Percentiles rank a stretch among this genome's conserved stretches.
phyloP scores from a whole-genome alignment of 257 asterid species.

The Nicotiana obtusifolia region DNA sequence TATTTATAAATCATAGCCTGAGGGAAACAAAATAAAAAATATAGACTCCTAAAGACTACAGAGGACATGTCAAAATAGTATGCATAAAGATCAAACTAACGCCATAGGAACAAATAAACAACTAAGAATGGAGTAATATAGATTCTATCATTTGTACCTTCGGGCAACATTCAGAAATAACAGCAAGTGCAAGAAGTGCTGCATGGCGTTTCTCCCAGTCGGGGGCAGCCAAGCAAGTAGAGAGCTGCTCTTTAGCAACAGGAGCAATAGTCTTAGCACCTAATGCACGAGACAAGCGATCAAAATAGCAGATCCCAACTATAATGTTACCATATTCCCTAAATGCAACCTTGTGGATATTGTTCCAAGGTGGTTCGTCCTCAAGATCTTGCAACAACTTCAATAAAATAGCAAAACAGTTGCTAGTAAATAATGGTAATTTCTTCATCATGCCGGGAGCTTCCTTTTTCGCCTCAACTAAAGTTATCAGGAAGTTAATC shows the following conservation, averaged over 20 bases:
- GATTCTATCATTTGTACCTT: constrained; percentile 40
- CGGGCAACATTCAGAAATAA: constrained; percentile 90
- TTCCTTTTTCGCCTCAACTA: not conserved
- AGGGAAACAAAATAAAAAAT: too few relatives aligned
- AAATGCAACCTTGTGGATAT: too few relatives aligned
- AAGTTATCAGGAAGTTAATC: not conserved
- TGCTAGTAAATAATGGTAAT: not conserved
- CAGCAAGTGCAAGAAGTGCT: constrained; percentile 90
- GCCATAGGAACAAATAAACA: not conserved
- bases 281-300: too few relatives aligned
- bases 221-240: constrained; percentile 61
- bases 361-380: not conserved
- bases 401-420: not conserved
- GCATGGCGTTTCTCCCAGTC: constrained; percentile 96
- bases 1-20: too few relatives aligned
- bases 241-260: constrained; percentile 6
- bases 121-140: not conserved
- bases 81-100: too few relatives aligned
- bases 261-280: too few relatives aligned
- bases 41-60: too few relatives aligned
- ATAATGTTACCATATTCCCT: constrained; percentile 37
- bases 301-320: constrained; percentile 63
- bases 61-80: too few relatives aligned
- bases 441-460: not conserved
- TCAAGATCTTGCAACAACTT: not conserved